Evolutionary conservation across 139 green algal genomes (phyloP).

Genomic region (Chlorella sorokiniana): DNA sequence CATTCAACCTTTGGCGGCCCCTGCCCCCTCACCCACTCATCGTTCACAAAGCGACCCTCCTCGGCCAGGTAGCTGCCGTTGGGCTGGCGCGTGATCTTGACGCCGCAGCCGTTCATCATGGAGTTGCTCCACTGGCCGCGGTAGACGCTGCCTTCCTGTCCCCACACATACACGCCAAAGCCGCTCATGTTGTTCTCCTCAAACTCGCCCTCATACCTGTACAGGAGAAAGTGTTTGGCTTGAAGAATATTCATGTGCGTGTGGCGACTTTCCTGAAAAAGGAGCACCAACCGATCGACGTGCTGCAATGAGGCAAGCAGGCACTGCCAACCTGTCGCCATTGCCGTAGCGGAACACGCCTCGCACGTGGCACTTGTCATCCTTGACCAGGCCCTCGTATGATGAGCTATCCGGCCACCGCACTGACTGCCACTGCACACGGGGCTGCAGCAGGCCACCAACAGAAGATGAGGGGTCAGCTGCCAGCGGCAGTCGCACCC

Average conservation of each 20-base stretch:
- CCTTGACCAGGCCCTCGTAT: slow-evolving; percentile 55
- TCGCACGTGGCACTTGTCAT: slow-evolving; percentile 49
- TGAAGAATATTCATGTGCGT: no score
- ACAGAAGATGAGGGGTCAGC: neutral
- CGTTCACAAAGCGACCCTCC: slow-evolving; percentile 68
- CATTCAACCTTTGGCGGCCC: no score
- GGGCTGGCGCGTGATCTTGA: slow-evolving; percentile 56
- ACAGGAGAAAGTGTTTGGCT: no score
- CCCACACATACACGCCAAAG: slow-evolving; percentile 68
- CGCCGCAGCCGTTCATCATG: slow-evolving; percentile 75
- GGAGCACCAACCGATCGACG: neutral
- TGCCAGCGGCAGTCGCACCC: no score
- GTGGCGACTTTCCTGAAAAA: neutral
- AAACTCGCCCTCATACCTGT: slow-evolving; percentile 68
- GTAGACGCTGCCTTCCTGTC: slow-evolving; percentile 43
- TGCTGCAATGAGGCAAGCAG: neutral
- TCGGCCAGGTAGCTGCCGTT: slow-evolving; percentile 38
- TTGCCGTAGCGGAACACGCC: slow-evolving; percentile 57
- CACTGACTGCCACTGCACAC: slow-evolving; percentile 25
- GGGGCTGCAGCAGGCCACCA: slow-evolving; percentile 4
- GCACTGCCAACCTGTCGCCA: slow-evolving; percentile 50
- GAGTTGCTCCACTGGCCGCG: slow-evolving; percentile 54
- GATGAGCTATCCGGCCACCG: slow-evolving; percentile 23
- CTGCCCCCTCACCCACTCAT: slow-evolving; percentile 50
- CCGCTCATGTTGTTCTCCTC: slow-evolving; percentile 60